These are phyloP conservation scores for Lactifluus piperatus DNA, from an alignment of 768 basidiomycete genomes.

Conservation along the genomic window DNA sequence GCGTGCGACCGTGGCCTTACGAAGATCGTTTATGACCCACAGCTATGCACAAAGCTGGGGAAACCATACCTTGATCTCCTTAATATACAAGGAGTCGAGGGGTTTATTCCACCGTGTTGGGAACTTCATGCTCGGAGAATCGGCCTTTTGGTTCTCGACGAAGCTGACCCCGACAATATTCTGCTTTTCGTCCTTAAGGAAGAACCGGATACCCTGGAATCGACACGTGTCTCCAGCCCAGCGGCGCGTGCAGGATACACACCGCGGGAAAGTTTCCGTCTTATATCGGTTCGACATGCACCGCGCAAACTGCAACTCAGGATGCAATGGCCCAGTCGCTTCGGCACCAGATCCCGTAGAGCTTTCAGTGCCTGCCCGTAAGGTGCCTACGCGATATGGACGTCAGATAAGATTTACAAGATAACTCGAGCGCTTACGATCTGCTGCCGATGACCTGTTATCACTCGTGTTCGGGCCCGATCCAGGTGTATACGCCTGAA, in stretches of 20 bases:
- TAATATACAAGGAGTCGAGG: constrained; percentile 42
- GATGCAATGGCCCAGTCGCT: constrained; percentile 34
- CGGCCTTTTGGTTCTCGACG: constrained; percentile 50
- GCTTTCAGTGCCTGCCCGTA: constrained; percentile 30
- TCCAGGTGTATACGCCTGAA: constrained; percentile 20
- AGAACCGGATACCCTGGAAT: constrained; percentile 77
- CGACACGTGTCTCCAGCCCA: constrained; percentile 86
- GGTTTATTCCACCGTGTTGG: constrained; percentile 60
- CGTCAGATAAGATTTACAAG: neutral
- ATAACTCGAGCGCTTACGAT: constrained; percentile 11
- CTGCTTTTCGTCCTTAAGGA: constrained; percentile 52
- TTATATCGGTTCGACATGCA: constrained; percentile 82
- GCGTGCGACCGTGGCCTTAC: constrained; percentile 57
- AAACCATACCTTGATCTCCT: constrained; percentile 48
- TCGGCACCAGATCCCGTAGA: constrained; percentile 21
- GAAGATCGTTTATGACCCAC: neutral
- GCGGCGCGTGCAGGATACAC: constrained; percentile 75
- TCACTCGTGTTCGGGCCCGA: neutral
- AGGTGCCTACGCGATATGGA: constrained; percentile 9
- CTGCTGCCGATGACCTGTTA: neutral
- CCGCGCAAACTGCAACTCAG: constrained; percentile 68
- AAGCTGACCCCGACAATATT: constrained; percentile 63
- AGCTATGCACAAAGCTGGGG: neutral
- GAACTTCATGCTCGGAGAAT: constrained; percentile 52
- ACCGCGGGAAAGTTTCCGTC: constrained; percentile 64